Evolutionary conservation across 225 moss, liverwort and hornwort species (phyloP), one percentile per base, ranked within the genome.

Genomic region (Sphagnum contortum): DNA sequence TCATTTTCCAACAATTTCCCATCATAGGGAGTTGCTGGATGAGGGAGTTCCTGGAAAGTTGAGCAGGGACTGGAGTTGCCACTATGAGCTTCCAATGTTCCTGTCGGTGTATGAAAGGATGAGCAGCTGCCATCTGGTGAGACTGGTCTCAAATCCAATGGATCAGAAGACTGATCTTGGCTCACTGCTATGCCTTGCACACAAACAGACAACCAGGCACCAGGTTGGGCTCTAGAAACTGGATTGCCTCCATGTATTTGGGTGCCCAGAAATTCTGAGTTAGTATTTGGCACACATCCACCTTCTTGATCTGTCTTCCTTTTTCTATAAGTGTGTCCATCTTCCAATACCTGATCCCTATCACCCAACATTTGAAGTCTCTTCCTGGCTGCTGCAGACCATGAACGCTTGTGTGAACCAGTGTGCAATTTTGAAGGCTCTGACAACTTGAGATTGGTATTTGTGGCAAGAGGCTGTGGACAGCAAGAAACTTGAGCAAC

Each of bases 91-190:
- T 85, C 84, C 63, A 81, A 72, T 46, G 69, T 76, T 58, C 73
- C 84, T 55, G 73, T 85, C 9, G 84, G 81, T 3, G 80, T 83
- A 60, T 83, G 79, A 48, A 83, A 83, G 13, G 80, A 80, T 49
- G 63, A 49, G 47, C 74, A 74, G 70, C 79, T 80, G 45, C 77
- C 77, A 61, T 80, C 83, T 61, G 65, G 58, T 78, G 69, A 8
- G 49, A 60, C 50, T 5, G 61, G 61, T 44, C 44, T 59, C 9
- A 59, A 6, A 6, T 12, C 44, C n/a, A n/a, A 12, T 44, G 59
- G 9, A 12, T 59, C 6, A 29, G 59, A 59, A 12, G 9, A 44
- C 5, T 6, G 59, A 7, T 59, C 1, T 59, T n/a, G 59, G 12
- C 6, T 5, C 6, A 44, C n/a, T n/a, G 12, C 6, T 59, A n/a